Evolutionary conservation across 495 filamentous ascomycete species (phyloP).

Genomic region (Daldinia bambusicola): DNA sequence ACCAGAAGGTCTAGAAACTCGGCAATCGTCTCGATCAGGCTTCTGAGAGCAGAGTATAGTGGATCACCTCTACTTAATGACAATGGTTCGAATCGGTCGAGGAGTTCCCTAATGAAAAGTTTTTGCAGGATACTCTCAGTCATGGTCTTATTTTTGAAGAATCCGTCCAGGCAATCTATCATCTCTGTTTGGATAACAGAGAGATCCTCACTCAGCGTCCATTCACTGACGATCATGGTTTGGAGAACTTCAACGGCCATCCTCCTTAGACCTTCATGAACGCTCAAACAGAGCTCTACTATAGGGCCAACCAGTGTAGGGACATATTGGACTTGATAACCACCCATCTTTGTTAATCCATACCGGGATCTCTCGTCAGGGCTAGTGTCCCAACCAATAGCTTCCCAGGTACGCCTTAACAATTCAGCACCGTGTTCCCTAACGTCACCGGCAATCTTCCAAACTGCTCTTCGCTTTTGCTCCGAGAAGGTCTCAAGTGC

Average conservation of each 20-base stretch:
- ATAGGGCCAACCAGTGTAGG: conserved; percentile 90
- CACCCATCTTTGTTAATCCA: conserved; percentile 84
- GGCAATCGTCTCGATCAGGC: conserved; percentile 83
- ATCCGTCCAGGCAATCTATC: conserved; percentile 91
- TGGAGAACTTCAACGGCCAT: conserved; percentile 94
- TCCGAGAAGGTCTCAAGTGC: conserved; percentile 97
- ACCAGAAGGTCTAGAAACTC: conserved; percentile 91
- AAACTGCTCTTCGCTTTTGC: conserved; percentile 93
- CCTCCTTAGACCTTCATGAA: conserved; percentile 88
- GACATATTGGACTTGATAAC: conserved; percentile 98
- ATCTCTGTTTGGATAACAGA: conserved; percentile 94
- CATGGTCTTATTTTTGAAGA: conserved; percentile 88
- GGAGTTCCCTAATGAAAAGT: conserved; percentile 87
- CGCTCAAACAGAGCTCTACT: conserved; percentile 92
- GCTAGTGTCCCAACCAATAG: conserved; percentile 95
- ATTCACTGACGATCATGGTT: conserved; percentile 98
- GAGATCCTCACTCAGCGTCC: conserved; percentile 94
- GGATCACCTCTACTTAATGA: conserved; percentile 73
- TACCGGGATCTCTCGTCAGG: conserved; percentile 77
- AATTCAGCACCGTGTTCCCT: conserved; percentile 89
- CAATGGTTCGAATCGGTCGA: conserved; percentile 80
- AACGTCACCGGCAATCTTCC: conserved; percentile 99
- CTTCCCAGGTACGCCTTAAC: conserved; percentile 87
- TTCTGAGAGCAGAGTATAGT: conserved; percentile 78
- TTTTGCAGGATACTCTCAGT: conserved; percentile 92